These are phyloP conservation scores for Neospermospora avenae DNA, from an alignment of 2,329 filamentous ascomycete species.

Conservation along the genomic window DNA sequence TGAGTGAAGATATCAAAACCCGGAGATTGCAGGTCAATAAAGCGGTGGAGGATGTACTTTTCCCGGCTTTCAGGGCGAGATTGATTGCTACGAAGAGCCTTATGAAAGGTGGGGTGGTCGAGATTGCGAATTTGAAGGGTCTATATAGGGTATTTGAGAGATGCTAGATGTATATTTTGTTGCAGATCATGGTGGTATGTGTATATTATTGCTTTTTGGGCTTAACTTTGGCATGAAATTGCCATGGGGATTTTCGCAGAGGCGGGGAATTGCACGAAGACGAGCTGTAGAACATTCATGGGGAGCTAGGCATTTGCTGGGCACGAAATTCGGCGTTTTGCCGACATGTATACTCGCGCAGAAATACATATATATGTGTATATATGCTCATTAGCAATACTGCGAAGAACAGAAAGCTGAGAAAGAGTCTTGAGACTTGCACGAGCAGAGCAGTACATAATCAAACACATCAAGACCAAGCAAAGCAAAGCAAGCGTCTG, in stretches of 20 bases:
- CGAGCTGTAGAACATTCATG: neutral
- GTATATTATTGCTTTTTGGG: conserved; percentile 1
- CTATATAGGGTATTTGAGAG: conserved; percentile 93
- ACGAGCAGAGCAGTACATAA: too few relatives aligned
- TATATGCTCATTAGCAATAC: conserved; percentile 9
- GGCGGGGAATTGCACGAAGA: neutral
- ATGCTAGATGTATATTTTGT: conserved; percentile 54
- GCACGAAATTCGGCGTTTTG: conserved; percentile 1
- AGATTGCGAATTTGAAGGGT: conserved; percentile 89
- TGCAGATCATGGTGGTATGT: neutral
- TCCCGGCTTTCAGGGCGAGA: conserved; percentile 81
- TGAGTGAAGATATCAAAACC: conserved; percentile 49
- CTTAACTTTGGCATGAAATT: neutral
- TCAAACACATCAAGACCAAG: too few relatives aligned
- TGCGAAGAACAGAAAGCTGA: conserved; percentile 1
- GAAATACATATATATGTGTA: too few relatives aligned
- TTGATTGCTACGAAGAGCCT: conserved; percentile 78
- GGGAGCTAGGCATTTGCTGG: neutral
- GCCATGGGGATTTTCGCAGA: neutral
- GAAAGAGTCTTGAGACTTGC: neutral
- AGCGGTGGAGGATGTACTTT: conserved; percentile 80
- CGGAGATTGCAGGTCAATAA: conserved; percentile 68
- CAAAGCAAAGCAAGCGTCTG: neutral
- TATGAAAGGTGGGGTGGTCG: conserved; percentile 70
- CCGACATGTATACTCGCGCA: conserved; percentile 3